phyloP scores from a whole-genome alignment of 768 basidiomycete genomes.

The Auricularia heimuer region DNA sequence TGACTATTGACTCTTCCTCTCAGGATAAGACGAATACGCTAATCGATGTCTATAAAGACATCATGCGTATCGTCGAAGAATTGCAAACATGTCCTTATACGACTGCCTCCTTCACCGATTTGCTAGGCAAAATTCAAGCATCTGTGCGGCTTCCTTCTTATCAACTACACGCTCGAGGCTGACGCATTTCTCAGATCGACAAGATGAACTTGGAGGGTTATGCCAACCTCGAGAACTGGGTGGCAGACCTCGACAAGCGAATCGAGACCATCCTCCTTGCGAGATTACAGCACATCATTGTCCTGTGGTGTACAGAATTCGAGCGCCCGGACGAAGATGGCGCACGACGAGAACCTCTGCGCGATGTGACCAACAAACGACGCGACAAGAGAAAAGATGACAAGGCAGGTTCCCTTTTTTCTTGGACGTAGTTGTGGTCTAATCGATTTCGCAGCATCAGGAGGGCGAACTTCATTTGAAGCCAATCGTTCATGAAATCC shows the following conservation, averaged over 20 bases:
- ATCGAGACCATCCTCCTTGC: slow-evolving; percentile 75
- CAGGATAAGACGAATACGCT: slow-evolving; percentile 92
- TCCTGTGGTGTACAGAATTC: slow-evolving; percentile 85
- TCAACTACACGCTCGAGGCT: not conserved
- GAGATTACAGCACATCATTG: slow-evolving; percentile 66
- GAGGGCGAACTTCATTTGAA: slow-evolving; percentile 70
- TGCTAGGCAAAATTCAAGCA: slow-evolving; percentile 72
- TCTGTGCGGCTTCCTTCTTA: slow-evolving; percentile 42
- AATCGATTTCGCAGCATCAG: slow-evolving; percentile 36
- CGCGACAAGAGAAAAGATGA: slow-evolving; percentile 75
- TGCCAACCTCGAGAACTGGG: slow-evolving; percentile 88
- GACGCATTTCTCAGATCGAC: slow-evolving; percentile 53
- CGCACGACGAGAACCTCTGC: slow-evolving; percentile 40
- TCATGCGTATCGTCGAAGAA: slow-evolving; percentile 76
- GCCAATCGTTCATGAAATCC: slow-evolving; percentile 88
- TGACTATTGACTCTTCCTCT: not conserved
- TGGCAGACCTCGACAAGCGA: slow-evolving; percentile 59
- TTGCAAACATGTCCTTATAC: slow-evolving; percentile 81
- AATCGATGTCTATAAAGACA: slow-evolving; percentile 84
- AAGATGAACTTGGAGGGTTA: slow-evolving; percentile 93
- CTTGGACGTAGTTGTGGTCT: not conserved
- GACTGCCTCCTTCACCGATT: slow-evolving; percentile 67
- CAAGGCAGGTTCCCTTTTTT: slow-evolving; percentile 40
- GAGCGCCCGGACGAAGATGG: slow-evolving; percentile 57
- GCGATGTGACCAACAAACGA: slow-evolving; percentile 56